Evolutionary conservation across 129 eudicot genomes (phyloP), one percentile per base, ranked within the genome.

Genomic region (Flaveria bidentis): DNA sequence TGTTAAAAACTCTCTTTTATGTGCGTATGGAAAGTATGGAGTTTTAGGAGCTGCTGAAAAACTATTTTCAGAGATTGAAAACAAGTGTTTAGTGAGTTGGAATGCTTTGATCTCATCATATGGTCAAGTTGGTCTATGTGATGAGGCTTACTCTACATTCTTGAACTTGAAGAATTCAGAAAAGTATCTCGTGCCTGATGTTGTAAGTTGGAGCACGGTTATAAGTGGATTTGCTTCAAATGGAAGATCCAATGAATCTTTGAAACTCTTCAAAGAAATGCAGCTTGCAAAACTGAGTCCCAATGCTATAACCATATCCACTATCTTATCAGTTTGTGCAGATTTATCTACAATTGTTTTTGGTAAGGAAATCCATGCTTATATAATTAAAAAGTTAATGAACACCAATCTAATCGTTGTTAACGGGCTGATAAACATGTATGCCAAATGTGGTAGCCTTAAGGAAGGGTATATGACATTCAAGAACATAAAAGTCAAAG

Each of bases 161-260:
- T 77, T 79, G 1, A 76, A 66, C 77, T 69, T 89, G 76, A 58
- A 87, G 49, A 80, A 82, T 6, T 76, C 70, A 47, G 77, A 82
- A 51, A 61, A 17, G 0, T 15, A 68, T 83, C 67, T 72, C 9
- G 2, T 5, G 50, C 96, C 92, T 16, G 81, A 91, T 84, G 86
- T 89, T 23, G 81, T 89, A 67, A 91, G 83, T 57, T 91, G 96
- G 97, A 84, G 88, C 67, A 85, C 92, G 6, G 80, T 91, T 61
- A 89, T 91, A 49, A 74, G 67, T 28, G 90, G 88, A 20, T 91
- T 85, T 78, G 96, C 96, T 56, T 63, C 80, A 20, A 82, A 67
- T 14, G 91, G 86, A 52, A 80, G 87, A 64, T 60, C 78, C 1
- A 41, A 78, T 28, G 86, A 87, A 82, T 84, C 92, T 49, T 81